Evolutionary conservation across 305 asterid genomes (phyloP), one percentile per base, ranked within the genome.

Genomic region (Fraxinus floribunda): DNA sequence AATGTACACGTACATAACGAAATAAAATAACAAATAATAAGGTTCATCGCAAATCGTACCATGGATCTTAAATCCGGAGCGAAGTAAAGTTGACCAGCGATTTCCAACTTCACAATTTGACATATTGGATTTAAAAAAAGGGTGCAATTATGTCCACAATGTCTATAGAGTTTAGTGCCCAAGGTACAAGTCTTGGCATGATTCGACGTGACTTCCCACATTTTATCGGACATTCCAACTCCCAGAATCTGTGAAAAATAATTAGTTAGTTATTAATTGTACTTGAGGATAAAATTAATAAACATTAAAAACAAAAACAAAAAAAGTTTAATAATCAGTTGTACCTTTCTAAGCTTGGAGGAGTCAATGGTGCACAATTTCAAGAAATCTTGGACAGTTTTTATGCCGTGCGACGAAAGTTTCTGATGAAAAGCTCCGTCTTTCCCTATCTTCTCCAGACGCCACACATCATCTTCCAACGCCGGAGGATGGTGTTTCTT

Each of bases 401-500:
- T 72, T 16, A 93, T 87, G 18, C 91, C 91, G 0, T 84, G 72
- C 1, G 76, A 74, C 11, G 90, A 62, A 0, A 93, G 93, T 82
- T 88, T 93, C 75, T 35, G 82, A 29, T 90, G 94, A 79, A 90
- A 91, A 68, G 88, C 86, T 80, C 97, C 97, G 0, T 88, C 89
- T 87, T 90, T 93, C 26, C 95, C 95, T 32, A 93, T 93, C 86
- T 93, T 93, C 87, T 90, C 97, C 29, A 93, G 88, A 1, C 97
- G 88, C 97, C 95, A 93, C 41, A 93, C 93, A 4, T 91, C 93
- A 75, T 93, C 97, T 0, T 82, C 79, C 64, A 93, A 72, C 13
- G 88, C 83, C 9, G 97, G 97, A 73, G 95, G 95, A 60, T 93
- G 86, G 83, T 93, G 94, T 74, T 93, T 93, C 89, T 91, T 93